Evolutionary conservation across 495 filamentous ascomycete genomes (phyloP), one percentile per base, ranked within the genome.

Genomic region (Tuber brumale): DNA sequence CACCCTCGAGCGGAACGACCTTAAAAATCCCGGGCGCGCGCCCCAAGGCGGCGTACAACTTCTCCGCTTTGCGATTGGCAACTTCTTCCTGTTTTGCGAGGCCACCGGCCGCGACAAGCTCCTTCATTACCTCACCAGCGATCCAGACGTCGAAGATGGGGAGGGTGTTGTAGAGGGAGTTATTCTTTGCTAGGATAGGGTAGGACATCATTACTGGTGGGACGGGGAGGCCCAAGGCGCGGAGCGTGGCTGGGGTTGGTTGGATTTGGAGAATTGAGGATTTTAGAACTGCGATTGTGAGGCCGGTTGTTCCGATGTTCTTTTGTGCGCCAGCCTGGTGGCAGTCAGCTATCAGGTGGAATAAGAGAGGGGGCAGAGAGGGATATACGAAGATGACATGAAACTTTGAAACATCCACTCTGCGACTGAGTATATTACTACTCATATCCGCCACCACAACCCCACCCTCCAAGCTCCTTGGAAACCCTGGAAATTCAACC

Each of bases 61-160:
- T 81, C 37, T 88, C 78, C 14, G 69, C 74, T 87, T 97, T 97
- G 74, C 88, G 84, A 10, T 89, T 84, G 8, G 92, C 86, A n/a
- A 93, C 78, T 0, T 87, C 88, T 84, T 96, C 87, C 81, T 94
- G 91, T 27, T 90, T 91, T 45, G 87, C 85, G 3, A 97, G 89
- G 82, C 92, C 93, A 70, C 89, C 84, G 19, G 88, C 86, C 12
- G 82, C 43, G 39, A 95, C 85, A 5, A 94, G 86, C 71, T 87
- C 87, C 66, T 88, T 87, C 86, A 97, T 91, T 43, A 98, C 94
- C 80, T 92, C 88, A 42, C 93, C 92, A 35, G 93, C 93, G 74
- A 98, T 89, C 87, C 90, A 97, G 72, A 98, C 91, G 80, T 89
- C 93, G 84, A 97, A 97, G 80, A 98, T 97, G 76, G 92, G 93